Percentiles rank a stretch among this genome's conserved stretches.
phyloP scores from a whole-genome alignment of 257 asterid genomes.

The Solanum chilense region DNA sequence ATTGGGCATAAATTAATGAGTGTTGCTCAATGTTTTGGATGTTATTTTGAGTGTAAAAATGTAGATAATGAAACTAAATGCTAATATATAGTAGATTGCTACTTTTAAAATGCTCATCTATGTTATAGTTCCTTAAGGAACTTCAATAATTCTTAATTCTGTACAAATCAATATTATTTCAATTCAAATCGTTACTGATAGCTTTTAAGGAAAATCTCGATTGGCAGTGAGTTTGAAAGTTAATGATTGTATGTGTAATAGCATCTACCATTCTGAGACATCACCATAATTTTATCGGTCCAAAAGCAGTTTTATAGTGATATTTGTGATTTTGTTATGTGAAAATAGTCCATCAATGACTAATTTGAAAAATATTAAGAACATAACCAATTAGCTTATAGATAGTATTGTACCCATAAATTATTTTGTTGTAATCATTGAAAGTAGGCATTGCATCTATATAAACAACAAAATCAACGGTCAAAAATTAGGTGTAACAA shows the following conservation, averaged over 20 bases:
- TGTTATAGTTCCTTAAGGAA: neutral
- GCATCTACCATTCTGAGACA: neutral
- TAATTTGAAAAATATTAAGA: neutral
- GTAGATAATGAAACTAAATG: slow-evolving; percentile 1
- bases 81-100: neutral
- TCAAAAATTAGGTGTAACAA: neutral
- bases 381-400: neutral
- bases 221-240: neutral
- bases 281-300: neutral
- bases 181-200: too few relatives aligned
- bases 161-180: too few relatives aligned
- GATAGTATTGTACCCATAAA: neutral
- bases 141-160: too few relatives aligned
- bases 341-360: neutral
- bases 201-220: neutral
- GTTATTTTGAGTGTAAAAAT: slow-evolving; percentile 19
- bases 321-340: neutral
- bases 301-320: neutral
- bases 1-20: neutral
- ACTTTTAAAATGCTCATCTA: neutral
- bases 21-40: slow-evolving; percentile 23
- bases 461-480: neutral
- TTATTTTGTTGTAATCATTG: neutral
- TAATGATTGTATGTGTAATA: neutral
- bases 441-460: neutral